Conservation (phyloP, 2,329 filamentous ascomycete genomes). For the Diplocarpon rosae region DNA sequence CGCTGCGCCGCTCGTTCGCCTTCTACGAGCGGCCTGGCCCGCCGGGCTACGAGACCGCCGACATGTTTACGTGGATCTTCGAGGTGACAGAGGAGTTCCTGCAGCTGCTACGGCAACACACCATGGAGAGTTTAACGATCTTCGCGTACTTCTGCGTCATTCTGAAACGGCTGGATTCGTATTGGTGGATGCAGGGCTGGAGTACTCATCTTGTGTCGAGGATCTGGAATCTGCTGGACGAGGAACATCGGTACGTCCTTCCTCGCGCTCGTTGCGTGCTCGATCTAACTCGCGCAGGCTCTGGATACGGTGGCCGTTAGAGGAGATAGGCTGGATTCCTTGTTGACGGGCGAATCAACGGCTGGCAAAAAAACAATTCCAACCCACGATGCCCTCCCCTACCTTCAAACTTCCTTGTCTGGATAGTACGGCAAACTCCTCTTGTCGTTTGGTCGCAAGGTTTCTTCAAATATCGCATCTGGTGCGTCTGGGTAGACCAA, state of each 20-base stretch:
- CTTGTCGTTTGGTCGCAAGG: too few relatives aligned
- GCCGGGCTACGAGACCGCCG: constrained; percentile 27
- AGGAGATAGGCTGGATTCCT: constrained; percentile 25
- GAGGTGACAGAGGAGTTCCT: constrained; percentile 29
- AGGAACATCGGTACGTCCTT: constrained; percentile 23
- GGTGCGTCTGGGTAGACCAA: too few relatives aligned
- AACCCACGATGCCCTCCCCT: too few relatives aligned
- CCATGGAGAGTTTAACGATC: constrained; percentile 28
- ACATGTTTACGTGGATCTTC: constrained; percentile 34
- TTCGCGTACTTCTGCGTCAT: constrained; percentile 30
- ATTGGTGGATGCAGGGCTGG: constrained; percentile 32
- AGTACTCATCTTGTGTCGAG: constrained; percentile 26
- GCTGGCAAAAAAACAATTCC: too few relatives aligned
- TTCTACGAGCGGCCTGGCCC: constrained; percentile 15
- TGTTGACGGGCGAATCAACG: too few relatives aligned
- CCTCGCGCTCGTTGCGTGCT: neutral
- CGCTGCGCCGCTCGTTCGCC: constrained; percentile 28
- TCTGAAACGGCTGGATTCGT: constrained; percentile 26
- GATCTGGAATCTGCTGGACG: constrained; percentile 28
- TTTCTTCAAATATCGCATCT: too few relatives aligned
- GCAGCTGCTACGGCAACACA: constrained; percentile 27
- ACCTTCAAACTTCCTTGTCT: too few relatives aligned
- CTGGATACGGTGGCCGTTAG: constrained; percentile 29
- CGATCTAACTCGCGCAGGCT: constrained; percentile 13
- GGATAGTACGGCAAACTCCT: too few relatives aligned